phyloP scores from a whole-genome alignment of 768 basidiomycete genomes.

The Suillus decipiens region DNA sequence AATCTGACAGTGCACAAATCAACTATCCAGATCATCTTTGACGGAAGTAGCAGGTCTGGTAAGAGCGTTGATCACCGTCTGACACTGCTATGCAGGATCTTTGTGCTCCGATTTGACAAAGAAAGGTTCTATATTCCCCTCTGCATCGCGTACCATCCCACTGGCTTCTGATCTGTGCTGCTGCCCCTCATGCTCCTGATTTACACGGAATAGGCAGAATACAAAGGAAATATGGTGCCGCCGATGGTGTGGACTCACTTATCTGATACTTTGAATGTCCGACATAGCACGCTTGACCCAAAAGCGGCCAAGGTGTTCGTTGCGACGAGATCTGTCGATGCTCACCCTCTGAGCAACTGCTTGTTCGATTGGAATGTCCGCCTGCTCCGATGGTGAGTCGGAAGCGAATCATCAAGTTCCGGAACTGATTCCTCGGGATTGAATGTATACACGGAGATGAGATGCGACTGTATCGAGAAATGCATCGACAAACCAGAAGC shows the following conservation, averaged over 20 bases:
- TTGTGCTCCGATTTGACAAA: constrained; percentile 14
- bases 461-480: constrained; percentile 16
- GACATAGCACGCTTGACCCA: constrained; percentile 7
- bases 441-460: constrained; percentile 24
- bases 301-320: background rate
- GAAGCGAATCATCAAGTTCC: constrained; percentile 13
- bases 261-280: constrained; percentile 17
- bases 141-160: constrained; percentile 21
- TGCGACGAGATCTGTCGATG: constrained; percentile 7
- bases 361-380: constrained; percentile 20
- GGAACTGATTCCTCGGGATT: constrained; percentile 14
- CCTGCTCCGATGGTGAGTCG: constrained; percentile 7
- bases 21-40: constrained; percentile 19
- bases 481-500: too few relatives aligned
- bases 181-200: constrained; percentile 14
- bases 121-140: constrained; percentile 22
- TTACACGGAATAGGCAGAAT: constrained; percentile 25
- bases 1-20: constrained; percentile 8
- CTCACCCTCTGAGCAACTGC: constrained; percentile 9
- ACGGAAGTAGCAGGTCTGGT: background rate
- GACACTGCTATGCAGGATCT: constrained; percentile 16
- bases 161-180: background rate
- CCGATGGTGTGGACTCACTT: constrained; percentile 17
- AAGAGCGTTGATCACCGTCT: constrained; percentile 15
- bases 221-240: constrained; percentile 17